Conservation (phyloP, 208 protist species). For the Tritrichomonas foetus region DNA sequence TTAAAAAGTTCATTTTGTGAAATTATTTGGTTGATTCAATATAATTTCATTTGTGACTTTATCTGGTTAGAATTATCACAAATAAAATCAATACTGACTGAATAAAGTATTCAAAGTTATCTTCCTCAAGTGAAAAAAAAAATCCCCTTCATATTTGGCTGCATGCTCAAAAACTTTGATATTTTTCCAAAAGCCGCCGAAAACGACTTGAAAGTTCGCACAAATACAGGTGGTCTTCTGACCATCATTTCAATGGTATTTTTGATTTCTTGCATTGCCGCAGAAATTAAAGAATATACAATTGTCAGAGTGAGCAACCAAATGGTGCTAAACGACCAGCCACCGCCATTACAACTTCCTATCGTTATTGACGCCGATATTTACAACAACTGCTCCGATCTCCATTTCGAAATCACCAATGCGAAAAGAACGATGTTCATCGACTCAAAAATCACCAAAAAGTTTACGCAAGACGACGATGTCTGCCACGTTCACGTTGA, state of each 20-base stretch:
- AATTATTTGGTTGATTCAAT: too few species aligned
- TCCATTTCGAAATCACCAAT: slow-evolving; percentile 21
- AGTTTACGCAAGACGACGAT: background rate
- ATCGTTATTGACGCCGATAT: background rate
- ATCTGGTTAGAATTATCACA: too few species aligned
- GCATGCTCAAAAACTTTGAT: background rate
- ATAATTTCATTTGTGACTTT: too few species aligned
- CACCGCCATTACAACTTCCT: background rate
- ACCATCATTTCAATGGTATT: background rate
- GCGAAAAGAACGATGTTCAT: background rate
- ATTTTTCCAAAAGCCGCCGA: slow-evolving; percentile 2
- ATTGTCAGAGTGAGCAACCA: background rate
- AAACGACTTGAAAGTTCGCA: background rate
- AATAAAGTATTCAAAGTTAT: too few species aligned
- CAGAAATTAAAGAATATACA: background rate
- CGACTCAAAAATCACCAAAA: background rate
- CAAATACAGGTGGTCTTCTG: background rate
- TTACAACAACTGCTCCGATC: background rate
- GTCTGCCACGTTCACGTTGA: background rate
- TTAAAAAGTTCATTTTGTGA: too few species aligned
- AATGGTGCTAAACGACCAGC: background rate
- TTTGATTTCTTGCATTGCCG: background rate
- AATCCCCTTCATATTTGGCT: too few species aligned
- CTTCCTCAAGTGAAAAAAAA: too few species aligned
- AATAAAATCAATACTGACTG: too few species aligned